Percentiles rank a stretch among this genome's conserved stretches.
phyloP scores from a whole-genome alignment of 768 basidiomycete genomes.

The Russula foetens region DNA sequence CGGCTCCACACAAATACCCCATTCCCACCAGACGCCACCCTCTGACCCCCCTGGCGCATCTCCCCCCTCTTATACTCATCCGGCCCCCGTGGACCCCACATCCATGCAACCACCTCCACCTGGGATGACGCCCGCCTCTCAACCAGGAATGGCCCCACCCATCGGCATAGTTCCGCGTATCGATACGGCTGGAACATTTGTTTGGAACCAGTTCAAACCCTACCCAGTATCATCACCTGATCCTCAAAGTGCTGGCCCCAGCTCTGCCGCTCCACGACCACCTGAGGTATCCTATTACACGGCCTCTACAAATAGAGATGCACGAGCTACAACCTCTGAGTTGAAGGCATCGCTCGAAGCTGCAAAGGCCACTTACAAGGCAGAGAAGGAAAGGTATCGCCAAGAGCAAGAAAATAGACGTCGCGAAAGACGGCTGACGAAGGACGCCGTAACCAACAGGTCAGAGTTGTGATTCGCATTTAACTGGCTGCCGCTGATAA shows the following conservation, averaged over 20 bases:
- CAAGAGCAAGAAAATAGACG: conserved; percentile 42
- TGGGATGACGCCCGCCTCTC: neutral
- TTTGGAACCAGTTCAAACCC: conserved; percentile 19
- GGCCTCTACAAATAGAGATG: conserved; percentile 8
- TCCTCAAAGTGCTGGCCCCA: neutral
- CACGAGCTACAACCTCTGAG: conserved; percentile 5
- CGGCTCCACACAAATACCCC: neutral
- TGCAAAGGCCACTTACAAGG: conserved; percentile 60
- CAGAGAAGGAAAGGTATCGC: conserved; percentile 63
- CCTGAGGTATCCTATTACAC: conserved; percentile 19
- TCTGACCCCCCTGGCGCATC: neutral
- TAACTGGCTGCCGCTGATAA: neutral
- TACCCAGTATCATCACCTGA: neutral
- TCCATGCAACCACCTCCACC: neutral
- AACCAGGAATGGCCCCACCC: neutral
- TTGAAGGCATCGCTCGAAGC: conserved; percentile 39
- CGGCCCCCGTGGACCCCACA: neutral
- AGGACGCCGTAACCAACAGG: conserved; percentile 2
- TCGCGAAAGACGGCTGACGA: neutral
- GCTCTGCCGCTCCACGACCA: neutral
- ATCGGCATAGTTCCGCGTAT: neutral
- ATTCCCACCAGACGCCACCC: neutral
- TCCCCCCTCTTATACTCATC: neutral
- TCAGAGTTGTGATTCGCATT: neutral
- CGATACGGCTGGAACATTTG: neutral